Conservation (phyloP, 108 stramenopile genomes). For the Fistulifera solaris region DNA sequence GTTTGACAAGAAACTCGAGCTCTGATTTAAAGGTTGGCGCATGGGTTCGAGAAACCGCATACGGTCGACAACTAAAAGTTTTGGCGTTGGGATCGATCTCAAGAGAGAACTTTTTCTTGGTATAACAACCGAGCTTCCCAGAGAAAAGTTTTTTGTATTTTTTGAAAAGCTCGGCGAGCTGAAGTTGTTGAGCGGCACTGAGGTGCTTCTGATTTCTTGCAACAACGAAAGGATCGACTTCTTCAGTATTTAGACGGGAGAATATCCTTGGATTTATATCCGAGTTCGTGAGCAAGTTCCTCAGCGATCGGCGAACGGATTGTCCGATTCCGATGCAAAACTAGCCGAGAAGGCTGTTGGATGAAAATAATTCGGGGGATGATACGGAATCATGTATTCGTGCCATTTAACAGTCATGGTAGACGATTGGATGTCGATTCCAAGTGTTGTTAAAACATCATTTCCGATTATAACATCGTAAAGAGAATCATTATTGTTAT, state of each 20-base stretch:
- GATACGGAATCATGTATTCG: too few relatives aligned
- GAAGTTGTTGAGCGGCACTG: conserved; percentile 7
- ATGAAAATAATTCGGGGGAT: too few relatives aligned
- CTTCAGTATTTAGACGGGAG: conserved; percentile 29
- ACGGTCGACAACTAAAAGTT: too few relatives aligned
- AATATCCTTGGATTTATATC: conserved; percentile 11
- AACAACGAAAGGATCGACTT: conserved; percentile 10
- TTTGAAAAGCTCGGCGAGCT: conserved; percentile 8
- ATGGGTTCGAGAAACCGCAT: too few relatives aligned
- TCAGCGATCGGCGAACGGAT: not conserved
- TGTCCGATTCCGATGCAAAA: too few relatives aligned
- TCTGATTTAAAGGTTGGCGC: too few relatives aligned
- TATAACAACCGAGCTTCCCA: not conserved
- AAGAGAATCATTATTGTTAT: not conserved
- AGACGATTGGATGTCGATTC: conserved; percentile 11
- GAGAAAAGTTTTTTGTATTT: too few relatives aligned
- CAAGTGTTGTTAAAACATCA: conserved; percentile 18
- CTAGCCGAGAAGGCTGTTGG: too few relatives aligned
- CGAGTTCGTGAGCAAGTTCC: not conserved
- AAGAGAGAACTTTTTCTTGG: not conserved
- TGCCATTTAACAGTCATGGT: not conserved
- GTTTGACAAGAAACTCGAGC: too few relatives aligned
- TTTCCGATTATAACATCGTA: conserved; percentile 30
- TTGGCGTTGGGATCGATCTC: too few relatives aligned
- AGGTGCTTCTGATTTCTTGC: conserved; percentile 25